Base-by-base conservation (phyloP, 1,284 basidiomycete genomes). In the Apiotrichum veenhuisii region DNA sequence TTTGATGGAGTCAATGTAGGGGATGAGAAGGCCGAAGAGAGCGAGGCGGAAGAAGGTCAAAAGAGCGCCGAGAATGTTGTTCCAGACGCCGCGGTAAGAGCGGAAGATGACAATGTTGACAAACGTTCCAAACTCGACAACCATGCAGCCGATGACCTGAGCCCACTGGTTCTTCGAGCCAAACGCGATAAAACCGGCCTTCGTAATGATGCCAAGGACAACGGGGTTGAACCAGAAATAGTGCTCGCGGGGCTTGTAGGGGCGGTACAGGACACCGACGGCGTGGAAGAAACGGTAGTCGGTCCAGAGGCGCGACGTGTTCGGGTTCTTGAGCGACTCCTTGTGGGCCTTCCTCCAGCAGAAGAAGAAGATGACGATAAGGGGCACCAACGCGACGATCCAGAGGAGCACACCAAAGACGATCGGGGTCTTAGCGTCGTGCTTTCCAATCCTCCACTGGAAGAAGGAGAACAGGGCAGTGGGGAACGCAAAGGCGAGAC, bases 371-470 rank as follows among this genome's bases (percentile, higher is more conserved):
- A 63, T 69, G 14, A 59, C 59, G 27, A 88, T 73, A 44, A 83
- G 77, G 23, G 82, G 81, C n/a, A 79, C 64, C 33, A 88, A 69
- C 7, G 85, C 77, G 52, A 82, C 74, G 56, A 83, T 68, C 68
- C 85, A 82, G 64, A 84, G 64, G 81, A 84, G 61, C 45, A 88
- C 77, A 1, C 75, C 80, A 45, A 90, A 74, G 69, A 91, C 80
- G 46, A 86, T 78, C 0, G 91, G 83, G 1, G 92, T 80, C 84
- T 88, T 89, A 0, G 90, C 92, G 73, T 94, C 90, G 57, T 83
- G 30, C 17, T 33, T 48, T 26, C 76, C 81, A 57, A 95, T 80
- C 0, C 87, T 88, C 89, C 91, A 95, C 72, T 95, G 91, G 75
- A 87, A 91, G 70, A 95, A 84, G 9, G 83, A 79, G 67, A 95